Evolutionary conservation across 192 early-diverging fungal species (phyloP).

Genomic region (Gamsiella multidivaricata): DNA sequence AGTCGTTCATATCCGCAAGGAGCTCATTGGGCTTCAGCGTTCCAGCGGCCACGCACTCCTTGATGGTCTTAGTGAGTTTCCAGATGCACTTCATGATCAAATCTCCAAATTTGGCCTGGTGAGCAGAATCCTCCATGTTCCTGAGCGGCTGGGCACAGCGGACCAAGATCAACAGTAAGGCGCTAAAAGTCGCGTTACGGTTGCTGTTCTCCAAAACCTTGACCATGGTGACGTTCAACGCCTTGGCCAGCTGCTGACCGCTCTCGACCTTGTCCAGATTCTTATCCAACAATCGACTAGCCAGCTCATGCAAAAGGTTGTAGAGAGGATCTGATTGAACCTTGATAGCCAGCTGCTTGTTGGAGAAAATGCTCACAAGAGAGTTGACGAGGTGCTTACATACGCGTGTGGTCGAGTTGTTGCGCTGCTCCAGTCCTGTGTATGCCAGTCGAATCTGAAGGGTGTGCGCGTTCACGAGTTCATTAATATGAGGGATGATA

Average conservation of each 20-base stretch:
- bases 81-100: slow-evolving; percentile 97
- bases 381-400: slow-evolving; percentile 85
- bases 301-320: slow-evolving; percentile 79
- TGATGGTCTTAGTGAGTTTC: slow-evolving; percentile 91
- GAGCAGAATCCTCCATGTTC: slow-evolving; percentile 58
- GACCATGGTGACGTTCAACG: slow-evolving; percentile 90
- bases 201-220: slow-evolving; percentile 91
- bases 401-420: slow-evolving; percentile 66
- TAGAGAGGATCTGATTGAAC: slow-evolving; percentile 75
- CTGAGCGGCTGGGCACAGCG: slow-evolving; percentile 66
- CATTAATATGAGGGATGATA: slow-evolving; percentile 70
- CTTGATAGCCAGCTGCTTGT: slow-evolving; percentile 70
- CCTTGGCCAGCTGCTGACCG: slow-evolving; percentile 70
- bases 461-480: slow-evolving; percentile 76
- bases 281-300: slow-evolving; percentile 85
- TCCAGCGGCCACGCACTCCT: slow-evolving; percentile 71
- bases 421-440: slow-evolving; percentile 62
- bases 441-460: slow-evolving; percentile 82
- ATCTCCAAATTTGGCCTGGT: slow-evolving; percentile 83
- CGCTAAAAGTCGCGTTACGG: slow-evolving; percentile 75
- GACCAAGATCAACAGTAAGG: slow-evolving; percentile 79
- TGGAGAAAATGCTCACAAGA: slow-evolving; percentile 81
- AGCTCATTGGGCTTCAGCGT: slow-evolving; percentile 74
- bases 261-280: slow-evolving; percentile 69
- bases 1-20: slow-evolving; percentile 81